Evolutionary conservation across 345 rosid genomes (phyloP).

Genomic region (Syzygium aqueum): DNA sequence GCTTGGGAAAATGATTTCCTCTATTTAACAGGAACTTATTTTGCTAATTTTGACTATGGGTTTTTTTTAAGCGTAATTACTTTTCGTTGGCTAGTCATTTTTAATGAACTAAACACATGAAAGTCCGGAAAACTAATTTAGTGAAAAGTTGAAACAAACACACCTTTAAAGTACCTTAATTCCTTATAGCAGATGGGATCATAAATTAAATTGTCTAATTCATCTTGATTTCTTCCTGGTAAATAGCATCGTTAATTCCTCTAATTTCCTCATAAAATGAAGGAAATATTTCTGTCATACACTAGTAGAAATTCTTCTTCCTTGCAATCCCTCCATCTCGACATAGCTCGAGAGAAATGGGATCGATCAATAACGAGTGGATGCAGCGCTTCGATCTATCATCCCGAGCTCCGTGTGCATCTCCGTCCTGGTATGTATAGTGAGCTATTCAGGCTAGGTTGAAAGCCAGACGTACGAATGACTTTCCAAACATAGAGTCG

Average conservation of each 20-base stretch:
- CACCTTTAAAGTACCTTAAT: neutral
- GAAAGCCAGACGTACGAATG: constrained; percentile 8
- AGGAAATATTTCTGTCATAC: neutral
- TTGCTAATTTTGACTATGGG: neutral
- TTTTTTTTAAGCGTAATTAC: neutral
- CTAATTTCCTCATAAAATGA: neutral
- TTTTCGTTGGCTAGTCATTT: neutral
- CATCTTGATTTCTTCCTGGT: neutral
- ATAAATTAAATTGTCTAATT: neutral
- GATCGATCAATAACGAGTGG: constrained; percentile 16
- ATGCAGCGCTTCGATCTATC: constrained; percentile 2
- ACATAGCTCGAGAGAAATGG: neutral
- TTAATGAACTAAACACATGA: neutral
- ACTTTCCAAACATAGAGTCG: neutral
- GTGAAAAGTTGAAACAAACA: neutral
- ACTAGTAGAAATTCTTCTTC: neutral
- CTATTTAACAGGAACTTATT: neutral
- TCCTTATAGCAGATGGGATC: neutral
- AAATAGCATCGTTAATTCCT: neutral
- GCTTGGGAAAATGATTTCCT: neutral
- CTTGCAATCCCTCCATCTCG: too few species aligned
- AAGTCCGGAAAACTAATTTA: neutral
- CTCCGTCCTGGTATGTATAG: constrained; percentile 22
- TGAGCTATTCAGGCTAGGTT: constrained; percentile 22
- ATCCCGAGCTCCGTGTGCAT: constrained; percentile 29